A percentile compares a stretch with the other conserved stretches of the same genome.
Conservation (phyloP, 2,329 filamentous ascomycete species). For the Fusarium sp. region DNA sequence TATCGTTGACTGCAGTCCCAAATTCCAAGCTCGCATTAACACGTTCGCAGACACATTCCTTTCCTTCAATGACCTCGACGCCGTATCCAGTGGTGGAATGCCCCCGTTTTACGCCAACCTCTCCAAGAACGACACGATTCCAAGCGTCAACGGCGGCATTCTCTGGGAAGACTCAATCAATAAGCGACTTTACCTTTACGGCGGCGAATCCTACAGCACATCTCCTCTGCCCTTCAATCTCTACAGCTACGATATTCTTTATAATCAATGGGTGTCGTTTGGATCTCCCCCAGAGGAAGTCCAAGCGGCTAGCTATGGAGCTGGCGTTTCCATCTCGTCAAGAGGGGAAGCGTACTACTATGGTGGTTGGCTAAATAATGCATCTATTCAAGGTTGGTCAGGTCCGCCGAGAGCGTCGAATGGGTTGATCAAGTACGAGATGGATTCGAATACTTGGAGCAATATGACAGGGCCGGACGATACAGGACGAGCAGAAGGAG, state of each 20-base stretch:
- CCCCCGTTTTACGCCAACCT: neutral
- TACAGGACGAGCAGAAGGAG: neutral
- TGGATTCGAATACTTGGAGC: slow-evolving; percentile 7
- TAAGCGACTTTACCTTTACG: slow-evolving; percentile 12
- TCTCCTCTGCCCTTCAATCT: neutral
- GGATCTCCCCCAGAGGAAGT: neutral
- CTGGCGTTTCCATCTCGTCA: neutral
- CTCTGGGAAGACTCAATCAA: slow-evolving; percentile 16
- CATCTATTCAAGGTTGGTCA: neutral
- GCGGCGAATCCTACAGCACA: neutral
- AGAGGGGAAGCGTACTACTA: slow-evolving; percentile 18
- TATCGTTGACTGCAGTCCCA: accelerated
- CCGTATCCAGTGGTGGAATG: neutral
- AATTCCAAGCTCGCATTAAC: neutral
- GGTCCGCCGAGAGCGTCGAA: neutral
- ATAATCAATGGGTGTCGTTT: neutral
- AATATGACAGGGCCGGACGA: neutral
- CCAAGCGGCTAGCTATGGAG: slow-evolving; percentile 5
- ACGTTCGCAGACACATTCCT: neutral
- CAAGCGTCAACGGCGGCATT: slow-evolving; percentile 8
- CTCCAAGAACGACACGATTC: slow-evolving; percentile 12
- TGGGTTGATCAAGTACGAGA: slow-evolving; percentile 6
- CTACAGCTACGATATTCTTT: slow-evolving; percentile 15
- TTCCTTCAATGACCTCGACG: slow-evolving; percentile 1
- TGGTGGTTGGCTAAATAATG: slow-evolving; percentile 1